Base-by-base conservation (phyloP, 129 eudicot species). In the Centaurea solstitialis region DNA sequence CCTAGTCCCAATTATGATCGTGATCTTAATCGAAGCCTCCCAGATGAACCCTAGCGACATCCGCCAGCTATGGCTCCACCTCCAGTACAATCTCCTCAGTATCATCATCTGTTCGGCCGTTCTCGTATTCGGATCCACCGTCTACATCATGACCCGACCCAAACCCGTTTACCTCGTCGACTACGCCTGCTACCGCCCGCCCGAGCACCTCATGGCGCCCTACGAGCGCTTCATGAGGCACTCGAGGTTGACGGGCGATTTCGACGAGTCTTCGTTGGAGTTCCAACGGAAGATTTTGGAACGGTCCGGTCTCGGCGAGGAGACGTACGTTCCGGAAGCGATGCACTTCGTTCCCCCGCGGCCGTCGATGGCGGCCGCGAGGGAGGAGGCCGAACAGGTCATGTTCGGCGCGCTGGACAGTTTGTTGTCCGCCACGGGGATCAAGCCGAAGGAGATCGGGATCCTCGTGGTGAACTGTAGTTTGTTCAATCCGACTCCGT, bases 361-460 rank as follows among this genome's bases (percentile, higher is more conserved):
- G 37, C 90, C 89, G 26, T 83, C 97, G 9, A 91, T 91, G 93
- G 89, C 88, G 59, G 93, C 93, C 1, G 97, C 97, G 2, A 79
- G 97, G 76, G 91, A 83, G 70, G 97, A 91, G 77, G 91, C 97
- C 0, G 97, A 91, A 85, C 87, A 87, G 80, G 97, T 91, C 13
- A 91, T 91, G 97, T 91, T 72, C 23, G 97, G 97, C 0, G 91
- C 93, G 0, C 57, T 91, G 33, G 91, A 91, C 50, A 85, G 76
- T 40, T 62, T 91, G 70, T 84, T 91, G 30, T 62, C 78, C 7
- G 72, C 74, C 61, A 89, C 93, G 0, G 67, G 77, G 0, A 70
- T 91, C n/a, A 91, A 91, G 57, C 85, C 93, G 0, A 91, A 91
- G 79, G 91, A 91, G 33, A 87, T 91, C 43, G 96, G 96, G 21